Evolutionary conservation across 139 green algal species (phyloP).

Genomic region (Chlorella sp.): DNA sequence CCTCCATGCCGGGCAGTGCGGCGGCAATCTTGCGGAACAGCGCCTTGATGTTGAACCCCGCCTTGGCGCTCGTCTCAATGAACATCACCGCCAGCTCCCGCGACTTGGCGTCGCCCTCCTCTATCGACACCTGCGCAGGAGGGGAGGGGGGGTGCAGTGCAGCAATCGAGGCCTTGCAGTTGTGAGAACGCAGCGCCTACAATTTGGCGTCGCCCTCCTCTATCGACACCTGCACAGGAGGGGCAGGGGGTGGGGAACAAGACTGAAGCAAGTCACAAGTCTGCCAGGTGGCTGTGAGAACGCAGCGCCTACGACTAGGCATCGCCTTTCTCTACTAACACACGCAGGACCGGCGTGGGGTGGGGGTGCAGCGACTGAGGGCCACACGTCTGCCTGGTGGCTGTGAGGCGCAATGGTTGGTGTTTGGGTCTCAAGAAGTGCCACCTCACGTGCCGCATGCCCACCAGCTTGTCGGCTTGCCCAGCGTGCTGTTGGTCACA

Average conservation of each 20-base stretch:
- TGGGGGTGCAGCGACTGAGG: too few species aligned
- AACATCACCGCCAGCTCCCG: slow-evolving; percentile 96
- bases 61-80: slow-evolving; percentile 99
- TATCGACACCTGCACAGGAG: background rate
- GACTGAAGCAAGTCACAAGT: background rate
- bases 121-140: slow-evolving; percentile 89
- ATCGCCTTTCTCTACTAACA: too few species aligned
- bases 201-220: background rate
- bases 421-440: too few species aligned
- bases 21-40: slow-evolving; percentile 98
- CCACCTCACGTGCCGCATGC: too few species aligned
- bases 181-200: too few species aligned
- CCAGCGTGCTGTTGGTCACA: too few species aligned
- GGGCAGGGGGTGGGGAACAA: background rate
- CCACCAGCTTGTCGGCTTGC: too few species aligned
- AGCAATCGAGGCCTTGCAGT: too few species aligned
- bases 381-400: too few species aligned
- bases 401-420: too few species aligned
- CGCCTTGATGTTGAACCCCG: slow-evolving; percentile 99
- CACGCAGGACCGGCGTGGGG: too few species aligned
- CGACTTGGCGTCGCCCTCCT: slow-evolving; percentile 95
- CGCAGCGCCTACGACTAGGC: background rate
- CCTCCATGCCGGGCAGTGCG: slow-evolving; percentile 96
- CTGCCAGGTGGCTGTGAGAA: background rate
- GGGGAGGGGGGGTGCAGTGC: background rate